Evolutionary conservation across 257 asterid genomes (phyloP).

Genomic region (Hygrophila difformis): DNA sequence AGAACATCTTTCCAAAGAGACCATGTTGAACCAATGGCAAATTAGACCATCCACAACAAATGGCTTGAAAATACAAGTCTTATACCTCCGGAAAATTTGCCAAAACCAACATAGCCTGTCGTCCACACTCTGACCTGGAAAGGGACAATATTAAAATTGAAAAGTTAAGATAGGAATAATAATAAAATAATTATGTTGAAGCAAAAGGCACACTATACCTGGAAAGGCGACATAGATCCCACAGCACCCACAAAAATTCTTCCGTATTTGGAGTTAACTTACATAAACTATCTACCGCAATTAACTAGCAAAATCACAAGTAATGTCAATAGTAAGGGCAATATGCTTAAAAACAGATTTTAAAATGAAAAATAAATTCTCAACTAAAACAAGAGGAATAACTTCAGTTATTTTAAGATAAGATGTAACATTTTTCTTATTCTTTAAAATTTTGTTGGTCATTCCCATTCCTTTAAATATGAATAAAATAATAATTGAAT

Average conservation of each 20-base stretch:
- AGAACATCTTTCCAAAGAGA: constrained; percentile 5
- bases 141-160: constrained; percentile 15
- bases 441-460: too few species aligned
- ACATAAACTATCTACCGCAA: constrained; percentile 63
- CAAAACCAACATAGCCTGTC: constrained; percentile 82
- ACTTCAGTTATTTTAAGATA: too few species aligned
- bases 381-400: too few species aligned
- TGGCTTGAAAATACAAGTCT: constrained; percentile 6
- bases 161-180: constrained; percentile 8
- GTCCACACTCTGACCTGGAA: constrained; percentile 87
- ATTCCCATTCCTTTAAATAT: too few species aligned
- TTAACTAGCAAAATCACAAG: constrained; percentile 37
- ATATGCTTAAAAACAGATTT: constrained; percentile 9
- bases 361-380: too few species aligned
- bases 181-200: constrained; percentile 5
- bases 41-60: constrained; percentile 6
- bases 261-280: constrained; percentile 66
- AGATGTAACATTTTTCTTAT: too few species aligned
- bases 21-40: constrained; percentile 9
- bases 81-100: constrained; percentile 91
- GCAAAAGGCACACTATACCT: constrained; percentile 43
- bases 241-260: constrained; percentile 85
- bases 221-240: constrained; percentile 93
- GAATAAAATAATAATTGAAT: too few species aligned
- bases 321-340: constrained; percentile 16